Percentiles rank a stretch among this genome's conserved stretches.
These are phyloP conservation scores for Cryptococcus sp. DNA, from an alignment of 1,284 basidiomycete genomes.

Conservation along the genomic window DNA sequence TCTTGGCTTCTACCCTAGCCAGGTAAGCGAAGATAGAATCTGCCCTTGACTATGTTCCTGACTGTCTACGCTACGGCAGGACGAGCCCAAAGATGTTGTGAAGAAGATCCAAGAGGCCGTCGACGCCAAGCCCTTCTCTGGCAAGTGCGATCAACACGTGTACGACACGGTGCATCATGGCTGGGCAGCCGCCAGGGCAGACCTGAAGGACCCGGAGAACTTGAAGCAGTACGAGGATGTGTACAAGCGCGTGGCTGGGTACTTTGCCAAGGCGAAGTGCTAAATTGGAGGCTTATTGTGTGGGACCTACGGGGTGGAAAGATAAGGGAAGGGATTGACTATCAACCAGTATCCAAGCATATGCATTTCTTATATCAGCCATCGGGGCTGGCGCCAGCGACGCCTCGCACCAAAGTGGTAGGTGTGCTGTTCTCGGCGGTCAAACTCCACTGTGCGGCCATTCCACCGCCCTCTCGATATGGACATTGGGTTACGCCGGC, in stretches of 20 bases:
- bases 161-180: slow-evolving; percentile 59
- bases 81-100: slow-evolving; percentile 40
- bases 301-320: neutral
- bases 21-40: slow-evolving; percentile 16
- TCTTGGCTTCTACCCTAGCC: slow-evolving; percentile 39
- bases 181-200: slow-evolving; percentile 67
- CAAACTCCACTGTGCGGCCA: slow-evolving; percentile 14
- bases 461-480: slow-evolving; percentile 8
- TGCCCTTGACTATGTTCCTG: no score
- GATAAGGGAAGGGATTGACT: neutral
- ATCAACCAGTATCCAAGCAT: slow-evolving; percentile 3
- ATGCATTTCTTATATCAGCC: slow-evolving; percentile 1
- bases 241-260: slow-evolving; percentile 58
- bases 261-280: slow-evolving; percentile 47
- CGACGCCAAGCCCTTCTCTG: slow-evolving; percentile 25
- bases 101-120: slow-evolving; percentile 25
- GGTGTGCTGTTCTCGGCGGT: slow-evolving; percentile 24
- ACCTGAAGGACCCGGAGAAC: slow-evolving; percentile 63
- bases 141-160: slow-evolving; percentile 29
- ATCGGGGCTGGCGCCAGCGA: slow-evolving; percentile 2
- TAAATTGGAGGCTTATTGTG: slow-evolving; percentile 2
- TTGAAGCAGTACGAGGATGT: slow-evolving; percentile 65
- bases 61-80: slow-evolving; percentile 17
- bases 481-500: slow-evolving; percentile 18
- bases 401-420: slow-evolving; percentile 15